Base-by-base conservation (phyloP, 164 flowering plant genomes). In the Kalanchoe fedtschenkoi region DNA sequence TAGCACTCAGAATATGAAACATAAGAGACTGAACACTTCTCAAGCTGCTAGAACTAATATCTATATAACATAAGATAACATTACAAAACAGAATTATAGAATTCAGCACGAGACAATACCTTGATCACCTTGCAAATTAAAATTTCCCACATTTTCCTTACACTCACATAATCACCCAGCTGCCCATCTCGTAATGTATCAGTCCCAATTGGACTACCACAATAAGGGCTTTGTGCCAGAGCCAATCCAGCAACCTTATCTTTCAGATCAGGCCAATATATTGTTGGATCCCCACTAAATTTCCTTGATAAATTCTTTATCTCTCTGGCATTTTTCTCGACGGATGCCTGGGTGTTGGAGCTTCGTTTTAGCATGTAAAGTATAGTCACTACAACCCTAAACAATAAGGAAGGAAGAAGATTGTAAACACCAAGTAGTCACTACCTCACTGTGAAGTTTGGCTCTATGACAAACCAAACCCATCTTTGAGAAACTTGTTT, bases 401-500 rank as follows among this genome's bases (percentile, higher is more conserved):
- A 62, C 6, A 53, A 32, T 37, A 38, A 22, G 13, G 55, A 15
- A 33, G 2, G 67, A 10, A 41, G 29, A 19, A 63, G 30, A 8
- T 57, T n/a, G 17, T 24, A 1, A 35, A 68, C 22, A 24, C 65
- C n/a, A n/a, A n/a, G n/a, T n/a, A n/a, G n/a, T 24, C 43, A 44
- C 37, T 78, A 89, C 98, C 97, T 93, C 98, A 63, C 97, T 93
- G 70, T 93, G 98, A 79, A 93, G 88, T 78, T 90, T 88, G 39
- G 96, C 98, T 66, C 90, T 93, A 75, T 93, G 97, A 78, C 98
- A 93, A 16, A 86, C 78, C 66, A 93, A 74, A 35, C 98, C 98
- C 95, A 90, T 76, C 78, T 93, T 93, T 64, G 92, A 90, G 70
- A 93, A 85, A 65, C 71, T 70, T 56, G 63, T 65, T 81, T 93